Conservation (phyloP, 768 basidiomycete genomes). For the Suillus subalutaceus region DNA sequence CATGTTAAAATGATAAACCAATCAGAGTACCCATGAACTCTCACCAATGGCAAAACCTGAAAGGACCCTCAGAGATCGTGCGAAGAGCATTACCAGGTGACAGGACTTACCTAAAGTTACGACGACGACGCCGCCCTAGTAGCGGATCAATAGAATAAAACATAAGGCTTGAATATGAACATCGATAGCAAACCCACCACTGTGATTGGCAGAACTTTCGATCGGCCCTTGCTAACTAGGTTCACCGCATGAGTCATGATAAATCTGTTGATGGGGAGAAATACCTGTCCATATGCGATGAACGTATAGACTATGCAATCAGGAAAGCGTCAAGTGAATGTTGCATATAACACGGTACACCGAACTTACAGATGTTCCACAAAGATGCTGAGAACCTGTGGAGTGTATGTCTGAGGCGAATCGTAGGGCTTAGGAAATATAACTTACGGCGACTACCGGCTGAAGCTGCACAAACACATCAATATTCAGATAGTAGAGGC, state of each 20-base stretch:
- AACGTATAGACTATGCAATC: neutral
- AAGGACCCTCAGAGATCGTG: neutral
- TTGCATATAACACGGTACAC: neutral
- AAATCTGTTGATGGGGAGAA: neutral
- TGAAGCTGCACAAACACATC: neutral
- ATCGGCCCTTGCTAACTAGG: neutral
- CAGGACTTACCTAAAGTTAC: neutral
- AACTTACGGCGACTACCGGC: neutral
- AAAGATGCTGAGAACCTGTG: neutral
- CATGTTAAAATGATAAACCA: neutral
- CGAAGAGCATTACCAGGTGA: no score
- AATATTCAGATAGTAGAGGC: neutral
- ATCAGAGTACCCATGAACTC: neutral
- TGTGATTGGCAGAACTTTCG: neutral
- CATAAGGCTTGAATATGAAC: no score
- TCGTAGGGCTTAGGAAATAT: neutral
- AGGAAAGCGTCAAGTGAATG: neutral
- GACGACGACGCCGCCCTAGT: neutral
- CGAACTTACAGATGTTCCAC: neutral
- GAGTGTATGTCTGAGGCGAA: neutral
- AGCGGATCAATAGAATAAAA: neutral
- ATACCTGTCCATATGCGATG: conserved; percentile 10
- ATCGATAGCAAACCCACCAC: neutral
- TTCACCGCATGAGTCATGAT: neutral
- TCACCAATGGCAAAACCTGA: neutral